Base-by-base conservation (phyloP, 108 stramenopile genomes). In the Cyclotella choctawhatcheeana region DNA sequence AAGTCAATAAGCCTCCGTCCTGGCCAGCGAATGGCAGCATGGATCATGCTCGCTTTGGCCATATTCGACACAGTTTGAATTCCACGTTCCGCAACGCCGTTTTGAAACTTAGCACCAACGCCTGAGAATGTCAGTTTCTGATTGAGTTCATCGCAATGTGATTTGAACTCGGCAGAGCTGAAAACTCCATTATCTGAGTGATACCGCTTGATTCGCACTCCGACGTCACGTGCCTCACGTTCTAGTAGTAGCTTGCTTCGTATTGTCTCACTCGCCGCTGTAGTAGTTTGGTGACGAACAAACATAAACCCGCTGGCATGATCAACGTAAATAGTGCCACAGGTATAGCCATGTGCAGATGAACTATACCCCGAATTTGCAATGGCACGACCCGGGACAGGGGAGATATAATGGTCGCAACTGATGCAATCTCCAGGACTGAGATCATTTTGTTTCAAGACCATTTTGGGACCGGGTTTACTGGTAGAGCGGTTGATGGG, bases 31-130 rank as follows among this genome's bases (percentile, higher is more conserved):
- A 50, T 4, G 48, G 48, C n/a, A 4, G 18, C 48, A 50, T 50
- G 18, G 48, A 20, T 20, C 48, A 50, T 18, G 48, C 4, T 18
- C 4, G 48, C 48, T 50, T n/a, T 7, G n/a, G 48, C n/a, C 13
- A 20, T 40, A 12, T 40, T 40, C 6, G 8, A 40, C 6, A 40
- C 37, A 8, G 37, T 40, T 40, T 40, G 37, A 40, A 40, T 40
- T 6, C 8, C 37, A 8, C 48, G 47, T 47, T 85, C 76, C 18
- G 84, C 80, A 29, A 74, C 67, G 32, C 72, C 76, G 71, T 84
- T 80, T 53, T 84, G 79, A 69, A 72, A 71, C 3, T 82, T 69
- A 33, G 76, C 71, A n/a, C 81, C 81, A 43, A 67, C 68, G 31
- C 76, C 82, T 45, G 52, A 37, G 56, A 58, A 58, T 1, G 13